These are phyloP conservation scores for Apiotrichum porosum DNA, from an alignment of 1,284 basidiomycete species.

Conservation along the genomic window DNA sequence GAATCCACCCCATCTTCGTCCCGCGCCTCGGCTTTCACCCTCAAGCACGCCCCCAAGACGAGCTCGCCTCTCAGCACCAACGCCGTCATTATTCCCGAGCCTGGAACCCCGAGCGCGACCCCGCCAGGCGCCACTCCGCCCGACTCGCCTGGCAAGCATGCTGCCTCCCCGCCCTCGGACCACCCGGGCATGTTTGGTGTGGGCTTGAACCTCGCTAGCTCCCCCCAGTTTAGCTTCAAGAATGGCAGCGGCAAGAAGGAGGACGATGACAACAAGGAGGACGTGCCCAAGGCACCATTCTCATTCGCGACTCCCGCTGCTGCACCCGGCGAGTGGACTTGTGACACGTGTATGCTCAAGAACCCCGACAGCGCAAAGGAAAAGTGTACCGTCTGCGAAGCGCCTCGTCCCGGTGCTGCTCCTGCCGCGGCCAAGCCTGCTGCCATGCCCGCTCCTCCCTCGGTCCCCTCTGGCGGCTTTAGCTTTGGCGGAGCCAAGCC, in stretches of 20 bases:
- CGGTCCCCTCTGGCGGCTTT: constrained; percentile 10
- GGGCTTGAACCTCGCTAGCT: constrained; percentile 7
- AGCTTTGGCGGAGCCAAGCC: constrained; percentile 1
- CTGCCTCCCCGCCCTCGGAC: neutral
- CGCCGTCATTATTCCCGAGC: constrained; percentile 11
- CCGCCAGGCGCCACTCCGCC: constrained; percentile 22
- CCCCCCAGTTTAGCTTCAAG: constrained; percentile 1
- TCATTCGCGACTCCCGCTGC: neutral
- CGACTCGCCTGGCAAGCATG: constrained; percentile 11
- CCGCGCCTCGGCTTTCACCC: constrained; percentile 2
- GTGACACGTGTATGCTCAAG: constrained; percentile 52
- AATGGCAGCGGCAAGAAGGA: constrained; percentile 2
- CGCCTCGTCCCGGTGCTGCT: constrained; percentile 35
- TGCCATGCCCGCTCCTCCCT: constrained; percentile 1
- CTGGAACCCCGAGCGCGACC: constrained; percentile 6
- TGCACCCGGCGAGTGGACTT: constrained; percentile 49
- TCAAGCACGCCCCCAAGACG: constrained; percentile 39
- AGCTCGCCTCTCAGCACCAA: constrained; percentile 38
- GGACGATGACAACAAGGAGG: neutral
- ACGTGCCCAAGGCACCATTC: neutral
- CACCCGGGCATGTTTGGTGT: neutral
- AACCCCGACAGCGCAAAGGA: constrained; percentile 51
- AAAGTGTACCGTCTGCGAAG: constrained; percentile 57
- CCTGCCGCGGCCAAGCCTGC: constrained; percentile 1
- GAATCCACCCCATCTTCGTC: neutral